Conservation (phyloP, 2,329 filamentous ascomycete species). For the Xylaria digitata region DNA sequence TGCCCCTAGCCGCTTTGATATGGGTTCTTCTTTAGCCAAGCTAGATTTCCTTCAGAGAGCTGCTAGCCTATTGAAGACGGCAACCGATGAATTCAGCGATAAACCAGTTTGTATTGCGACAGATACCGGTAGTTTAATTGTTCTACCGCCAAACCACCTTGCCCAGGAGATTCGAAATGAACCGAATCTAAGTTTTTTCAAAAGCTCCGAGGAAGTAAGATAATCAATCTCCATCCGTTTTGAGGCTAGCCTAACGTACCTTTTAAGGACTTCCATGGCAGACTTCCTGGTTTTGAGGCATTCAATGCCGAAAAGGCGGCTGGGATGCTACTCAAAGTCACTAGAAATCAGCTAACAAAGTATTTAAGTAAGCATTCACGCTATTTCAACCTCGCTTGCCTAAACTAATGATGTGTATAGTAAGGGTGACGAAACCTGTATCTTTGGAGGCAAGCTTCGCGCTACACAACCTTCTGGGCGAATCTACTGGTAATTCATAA, state of each 20-base stretch:
- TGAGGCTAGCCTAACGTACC: slow-evolving; percentile 11
- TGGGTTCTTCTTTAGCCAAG: slow-evolving; percentile 31
- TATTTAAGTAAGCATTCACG: slow-evolving; percentile 23
- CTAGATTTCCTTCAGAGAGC: slow-evolving; percentile 28
- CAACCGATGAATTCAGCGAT: slow-evolving; percentile 16
- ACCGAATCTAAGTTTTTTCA: slow-evolving; percentile 29
- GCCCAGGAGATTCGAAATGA: slow-evolving; percentile 38
- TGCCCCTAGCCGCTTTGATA: slow-evolving; percentile 30
- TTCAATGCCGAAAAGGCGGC: slow-evolving; percentile 25
- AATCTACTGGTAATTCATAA: slow-evolving; percentile 35
- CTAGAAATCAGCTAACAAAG: slow-evolving; percentile 33
- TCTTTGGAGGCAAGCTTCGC: slow-evolving; percentile 39
- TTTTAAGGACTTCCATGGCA: slow-evolving; percentile 34
- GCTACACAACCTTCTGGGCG: slow-evolving; percentile 34
- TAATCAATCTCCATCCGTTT: not conserved
- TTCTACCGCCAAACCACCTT: slow-evolving; percentile 35
- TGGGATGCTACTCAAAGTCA: slow-evolving; percentile 29
- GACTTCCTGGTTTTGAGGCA: slow-evolving; percentile 31
- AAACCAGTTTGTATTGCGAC: slow-evolving; percentile 34
- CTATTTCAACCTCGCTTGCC: not conserved
- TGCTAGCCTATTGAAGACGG: slow-evolving; percentile 27
- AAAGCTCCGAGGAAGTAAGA: slow-evolving; percentile 23
- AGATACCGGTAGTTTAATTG: slow-evolving; percentile 31
- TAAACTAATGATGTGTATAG: slow-evolving; percentile 22
- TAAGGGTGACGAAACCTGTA: slow-evolving; percentile 31